Conservation (phyloP, 1,284 basidiomycete genomes). For the Boletus semigastroideus region DNA sequence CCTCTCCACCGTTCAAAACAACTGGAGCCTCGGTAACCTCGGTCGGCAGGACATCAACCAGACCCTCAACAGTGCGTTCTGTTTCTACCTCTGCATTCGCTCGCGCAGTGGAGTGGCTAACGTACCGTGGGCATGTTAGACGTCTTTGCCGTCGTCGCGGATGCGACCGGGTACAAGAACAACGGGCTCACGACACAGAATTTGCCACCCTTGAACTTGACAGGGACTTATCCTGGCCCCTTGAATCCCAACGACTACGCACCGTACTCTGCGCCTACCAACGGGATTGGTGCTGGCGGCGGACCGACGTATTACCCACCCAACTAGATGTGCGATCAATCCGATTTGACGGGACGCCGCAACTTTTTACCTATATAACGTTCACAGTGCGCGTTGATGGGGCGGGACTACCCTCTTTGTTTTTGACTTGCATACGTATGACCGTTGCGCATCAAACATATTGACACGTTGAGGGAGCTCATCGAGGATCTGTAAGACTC, state of each 20-base stretch:
- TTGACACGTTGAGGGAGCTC: too few species aligned
- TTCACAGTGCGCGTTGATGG: too few species aligned
- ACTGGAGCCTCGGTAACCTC: conserved; percentile 63
- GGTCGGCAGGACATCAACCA: conserved; percentile 59
- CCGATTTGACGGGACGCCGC: too few species aligned
- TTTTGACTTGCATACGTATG: too few species aligned
- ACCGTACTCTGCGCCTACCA: conserved; percentile 42
- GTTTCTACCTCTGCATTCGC: not conserved
- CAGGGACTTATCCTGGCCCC: conserved; percentile 32
- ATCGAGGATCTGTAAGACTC: too few species aligned
- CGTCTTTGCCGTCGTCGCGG: conserved; percentile 48
- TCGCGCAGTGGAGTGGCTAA: not conserved
- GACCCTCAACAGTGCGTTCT: conserved; percentile 28
- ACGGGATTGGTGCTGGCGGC: conserved; percentile 39
- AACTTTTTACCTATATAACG: too few species aligned
- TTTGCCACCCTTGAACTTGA: conserved; percentile 34
- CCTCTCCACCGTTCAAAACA: conserved; percentile 60
- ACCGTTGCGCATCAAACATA: too few species aligned
- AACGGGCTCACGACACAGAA: conserved; percentile 24
- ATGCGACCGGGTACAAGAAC: conserved; percentile 36
- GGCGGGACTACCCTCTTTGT: too few species aligned
- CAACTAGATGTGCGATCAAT: conserved; percentile 2
- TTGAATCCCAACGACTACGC: conserved; percentile 37
- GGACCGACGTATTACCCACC: conserved; percentile 39
- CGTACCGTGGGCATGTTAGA: conserved; percentile 29